Percentiles rank a stretch among this genome's conserved stretches.
Evolutionary conservation across 306 rosid species (phyloP).

Genomic region (Heteromeles arbutifolia): DNA sequence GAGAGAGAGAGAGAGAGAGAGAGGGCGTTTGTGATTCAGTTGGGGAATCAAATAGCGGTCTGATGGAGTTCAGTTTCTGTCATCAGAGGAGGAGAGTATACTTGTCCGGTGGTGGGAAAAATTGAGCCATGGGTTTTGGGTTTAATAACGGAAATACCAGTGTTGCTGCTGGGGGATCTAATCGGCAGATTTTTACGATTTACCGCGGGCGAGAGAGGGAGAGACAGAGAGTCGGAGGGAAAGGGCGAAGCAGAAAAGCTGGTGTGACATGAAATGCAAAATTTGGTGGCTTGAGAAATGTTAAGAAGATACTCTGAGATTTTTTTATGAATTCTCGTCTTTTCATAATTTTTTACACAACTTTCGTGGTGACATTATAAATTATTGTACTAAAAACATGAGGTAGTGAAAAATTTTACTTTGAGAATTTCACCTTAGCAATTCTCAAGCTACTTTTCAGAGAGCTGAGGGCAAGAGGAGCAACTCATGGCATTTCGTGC

Average conservation of each 20-base stretch:
- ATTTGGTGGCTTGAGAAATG: no score
- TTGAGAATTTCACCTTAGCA: no score
- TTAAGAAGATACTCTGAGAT: no score
- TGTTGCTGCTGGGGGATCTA: conserved; percentile 14
- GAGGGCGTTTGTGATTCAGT: background rate
- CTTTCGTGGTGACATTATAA: no score
- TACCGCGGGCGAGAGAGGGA: conserved; percentile 3
- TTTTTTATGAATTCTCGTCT: no score
- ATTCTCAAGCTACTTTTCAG: conserved; percentile 7
- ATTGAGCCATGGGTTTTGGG: background rate
- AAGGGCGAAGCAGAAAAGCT: background rate
- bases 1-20: background rate
- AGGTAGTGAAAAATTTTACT: fast-evolving
- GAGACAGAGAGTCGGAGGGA: background rate
- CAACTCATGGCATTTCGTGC: background rate
- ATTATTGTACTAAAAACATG: no score
- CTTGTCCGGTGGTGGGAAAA: background rate
- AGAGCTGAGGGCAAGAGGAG: background rate
- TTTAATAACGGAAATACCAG: conserved; percentile 49
- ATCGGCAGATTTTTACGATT: background rate
- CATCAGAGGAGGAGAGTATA: background rate
- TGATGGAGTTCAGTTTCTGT: conserved; percentile 7
- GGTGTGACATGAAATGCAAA: background rate
- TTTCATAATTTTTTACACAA: no score
- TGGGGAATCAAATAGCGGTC: background rate